Evolutionary conservation across 2,329 filamentous ascomycete species (phyloP).

Genomic region (Pseudohalonectria lignicola): DNA sequence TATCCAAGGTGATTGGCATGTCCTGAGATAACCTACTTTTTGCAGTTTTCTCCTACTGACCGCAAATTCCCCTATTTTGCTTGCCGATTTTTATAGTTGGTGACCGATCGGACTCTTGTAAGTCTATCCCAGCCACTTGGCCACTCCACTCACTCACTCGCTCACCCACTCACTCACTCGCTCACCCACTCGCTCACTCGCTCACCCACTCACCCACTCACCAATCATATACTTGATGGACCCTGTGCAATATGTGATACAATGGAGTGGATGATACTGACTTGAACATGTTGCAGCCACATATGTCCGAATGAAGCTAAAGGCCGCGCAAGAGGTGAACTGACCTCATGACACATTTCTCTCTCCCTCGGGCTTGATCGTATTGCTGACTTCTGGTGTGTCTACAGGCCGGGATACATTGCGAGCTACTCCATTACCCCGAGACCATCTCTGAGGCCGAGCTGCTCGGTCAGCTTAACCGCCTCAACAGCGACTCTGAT

Average conservation of each 20-base stretch:
- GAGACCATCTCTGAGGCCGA: constrained; percentile 75
- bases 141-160: too few species aligned
- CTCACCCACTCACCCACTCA: too few species aligned
- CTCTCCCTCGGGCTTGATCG: too few species aligned
- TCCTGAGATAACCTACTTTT: too few species aligned
- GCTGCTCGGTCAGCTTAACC: constrained; percentile 69
- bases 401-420: constrained; percentile 71
- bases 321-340: constrained; percentile 80
- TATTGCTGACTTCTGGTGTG: neutral
- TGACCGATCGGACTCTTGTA: constrained; percentile 85
- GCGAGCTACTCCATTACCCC: constrained; percentile 74
- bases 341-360: constrained; percentile 1
- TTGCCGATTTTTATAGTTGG: constrained; percentile 50
- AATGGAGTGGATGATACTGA: too few species aligned
- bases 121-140: constrained; percentile 18
- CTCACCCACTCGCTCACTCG: too few species aligned
- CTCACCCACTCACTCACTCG: too few species aligned
- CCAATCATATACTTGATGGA: too few species aligned
- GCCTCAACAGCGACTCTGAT: constrained; percentile 74
- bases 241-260: too few species aligned
- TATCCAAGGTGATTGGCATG: constrained; percentile 79
- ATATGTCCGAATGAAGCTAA: constrained; percentile 99
- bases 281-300: constrained; percentile 56
- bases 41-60: constrained; percentile 3
- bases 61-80: constrained; percentile 5